Conservation (phyloP, 345 rosid species). For the Acer saccharum region DNA sequence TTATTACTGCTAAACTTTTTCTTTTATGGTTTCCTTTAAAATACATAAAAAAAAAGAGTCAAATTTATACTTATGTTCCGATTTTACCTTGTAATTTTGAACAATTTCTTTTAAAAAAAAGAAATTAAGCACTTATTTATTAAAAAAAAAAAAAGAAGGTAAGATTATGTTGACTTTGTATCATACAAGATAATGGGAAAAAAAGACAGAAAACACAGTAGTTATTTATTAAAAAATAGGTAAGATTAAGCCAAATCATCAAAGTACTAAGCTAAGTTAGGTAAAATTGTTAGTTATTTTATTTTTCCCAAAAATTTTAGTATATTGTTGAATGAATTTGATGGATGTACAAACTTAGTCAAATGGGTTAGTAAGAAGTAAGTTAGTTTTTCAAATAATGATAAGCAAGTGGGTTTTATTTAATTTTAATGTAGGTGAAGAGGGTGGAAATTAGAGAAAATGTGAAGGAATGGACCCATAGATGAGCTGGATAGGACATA, state of each 20-base stretch:
- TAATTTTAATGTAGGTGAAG: neutral
- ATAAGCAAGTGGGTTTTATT: neutral
- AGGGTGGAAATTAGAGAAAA: neutral
- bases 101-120: too few relatives aligned
- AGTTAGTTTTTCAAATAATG: neutral
- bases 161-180: neutral
- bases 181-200: neutral
- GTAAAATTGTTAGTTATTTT: neutral
- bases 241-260: neutral
- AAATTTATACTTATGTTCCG: neutral
- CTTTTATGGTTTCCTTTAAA: too few relatives aligned
- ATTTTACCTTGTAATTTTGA: neutral
- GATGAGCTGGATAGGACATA: conserved; percentile 22
- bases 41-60: too few relatives aligned
- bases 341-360: neutral
- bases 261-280: neutral
- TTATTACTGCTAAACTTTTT: too few relatives aligned
- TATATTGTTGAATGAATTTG: neutral
- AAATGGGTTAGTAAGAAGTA: neutral
- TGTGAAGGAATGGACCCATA: conserved; percentile 21
- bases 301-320: neutral
- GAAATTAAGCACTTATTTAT: too few relatives aligned
- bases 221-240: too few relatives aligned
- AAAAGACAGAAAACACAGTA: too few relatives aligned
- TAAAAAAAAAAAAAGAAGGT: neutral